Evolutionary conservation across 1,284 basidiomycete genomes (phyloP), one percentile per base, ranked within the genome.

Genomic region (Cerrena zonata): DNA sequence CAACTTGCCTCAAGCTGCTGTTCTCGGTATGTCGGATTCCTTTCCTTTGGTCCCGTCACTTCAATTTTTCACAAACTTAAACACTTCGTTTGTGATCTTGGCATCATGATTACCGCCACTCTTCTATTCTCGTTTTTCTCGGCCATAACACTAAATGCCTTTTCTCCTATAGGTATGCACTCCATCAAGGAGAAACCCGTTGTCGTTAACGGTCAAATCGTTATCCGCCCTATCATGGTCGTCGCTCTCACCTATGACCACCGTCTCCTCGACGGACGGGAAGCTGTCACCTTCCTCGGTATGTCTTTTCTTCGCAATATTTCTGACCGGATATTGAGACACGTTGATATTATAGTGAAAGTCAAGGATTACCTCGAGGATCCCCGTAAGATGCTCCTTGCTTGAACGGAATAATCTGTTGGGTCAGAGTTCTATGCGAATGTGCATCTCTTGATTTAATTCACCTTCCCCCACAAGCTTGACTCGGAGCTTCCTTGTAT

Each of bases 251-350:
- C 94, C 2, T 97, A 97, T 70, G 94, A 99, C 73, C 95, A 99
- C 74, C 82, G 95, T 58, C 73, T 99, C 63, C 79, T 99, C 58
- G 95, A 99, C 66, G 95, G 95, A 43, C 79, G 95, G 62, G 95
- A 99, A 73, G 95, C 91, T 37, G 91, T 94, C 52, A 96, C 94
- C 36, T 97, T 99, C 92, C 86, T 99, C 58, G 92, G 92, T 91
- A 63, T 65, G 87, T 74, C 48, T n/a, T n/a, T n/a, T n/a, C 40
- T 21, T 45, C 41, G 18, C 22, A 5, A 12, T 44, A 3, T 36
- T 7, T 18, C 5, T 42, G 18, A 7, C 24, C 22, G 47, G 48
- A 47, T 61, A 43, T 45, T 18, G 47, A 41, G 22, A 27, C 26
- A 22, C 24, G 43, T 40, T 39, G 46, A 19, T 42, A 46, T 46